A percentile compares a stretch with the other conserved stretches of the same genome.
Conservation (phyloP, 2,329 filamentous ascomycete genomes). For the Pestalotiopsis sp. region DNA sequence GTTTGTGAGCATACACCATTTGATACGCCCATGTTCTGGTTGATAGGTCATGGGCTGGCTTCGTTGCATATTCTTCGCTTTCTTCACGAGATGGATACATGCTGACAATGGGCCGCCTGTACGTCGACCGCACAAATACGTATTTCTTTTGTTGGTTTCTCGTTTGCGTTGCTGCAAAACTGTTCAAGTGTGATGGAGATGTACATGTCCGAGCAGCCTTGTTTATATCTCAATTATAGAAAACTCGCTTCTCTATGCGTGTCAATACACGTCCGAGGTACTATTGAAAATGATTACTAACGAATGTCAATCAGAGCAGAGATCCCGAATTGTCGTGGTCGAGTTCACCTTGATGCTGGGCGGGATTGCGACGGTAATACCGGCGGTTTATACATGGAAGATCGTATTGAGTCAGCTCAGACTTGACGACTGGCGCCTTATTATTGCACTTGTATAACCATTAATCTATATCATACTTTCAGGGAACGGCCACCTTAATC, state of each 20-base stretch:
- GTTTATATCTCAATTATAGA: background rate
- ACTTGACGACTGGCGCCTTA: constrained; percentile 1
- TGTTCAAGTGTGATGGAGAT: too few species aligned
- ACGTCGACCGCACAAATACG: too few species aligned
- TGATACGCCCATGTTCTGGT: too few species aligned
- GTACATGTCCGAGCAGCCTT: background rate
- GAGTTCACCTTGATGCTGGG: background rate
- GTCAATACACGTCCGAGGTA: too few species aligned
- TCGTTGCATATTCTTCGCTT: too few species aligned
- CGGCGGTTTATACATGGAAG: background rate
- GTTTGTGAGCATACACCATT: too few species aligned
- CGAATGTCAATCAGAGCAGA: background rate
- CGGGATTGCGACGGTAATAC: background rate
- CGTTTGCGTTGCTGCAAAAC: too few species aligned
- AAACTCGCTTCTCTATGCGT: too few species aligned
- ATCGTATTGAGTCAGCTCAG: background rate
- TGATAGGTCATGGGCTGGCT: too few species aligned
- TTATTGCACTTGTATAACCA: background rate
- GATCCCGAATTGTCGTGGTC: background rate
- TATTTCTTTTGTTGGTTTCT: too few species aligned
- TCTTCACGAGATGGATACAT: too few species aligned
- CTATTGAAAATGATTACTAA: background rate
- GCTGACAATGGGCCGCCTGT: too few species aligned
- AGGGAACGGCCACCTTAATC: background rate
- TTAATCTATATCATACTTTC: background rate